Conservation (phyloP, 768 basidiomycete genomes). For the Pleurotus sapidus region DNA sequence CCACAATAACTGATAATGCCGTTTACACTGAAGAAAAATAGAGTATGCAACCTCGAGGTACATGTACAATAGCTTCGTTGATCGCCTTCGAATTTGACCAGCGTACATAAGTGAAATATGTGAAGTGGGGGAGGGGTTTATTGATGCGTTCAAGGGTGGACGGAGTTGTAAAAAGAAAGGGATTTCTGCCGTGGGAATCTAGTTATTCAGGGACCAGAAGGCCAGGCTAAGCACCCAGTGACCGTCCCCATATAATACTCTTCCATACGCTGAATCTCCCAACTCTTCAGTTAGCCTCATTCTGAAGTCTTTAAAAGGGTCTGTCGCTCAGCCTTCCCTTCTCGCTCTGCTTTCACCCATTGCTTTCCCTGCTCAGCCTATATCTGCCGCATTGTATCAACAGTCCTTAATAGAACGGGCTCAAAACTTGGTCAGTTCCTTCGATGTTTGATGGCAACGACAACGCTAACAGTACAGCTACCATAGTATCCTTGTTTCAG, state of each 20-base stretch:
- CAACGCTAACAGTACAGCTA: conserved; percentile 14
- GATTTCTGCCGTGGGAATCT: background rate
- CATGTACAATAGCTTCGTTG: background rate
- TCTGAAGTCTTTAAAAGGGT: conserved; percentile 52
- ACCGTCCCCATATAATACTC: conserved; percentile 43
- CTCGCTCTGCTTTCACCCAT: conserved; percentile 14
- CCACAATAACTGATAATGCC: background rate
- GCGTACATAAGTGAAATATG: conserved; percentile 2
- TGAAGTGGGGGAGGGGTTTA: background rate
- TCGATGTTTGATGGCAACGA: conserved; percentile 21
- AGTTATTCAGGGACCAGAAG: conserved; percentile 5
- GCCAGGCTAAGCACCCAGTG: conserved; percentile 26
- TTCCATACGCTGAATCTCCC: conserved; percentile 28
- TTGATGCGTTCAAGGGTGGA: conserved; percentile 4
- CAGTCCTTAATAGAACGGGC: conserved; percentile 74
- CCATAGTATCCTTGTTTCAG: conserved; percentile 60
- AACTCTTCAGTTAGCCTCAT: conserved; percentile 24
- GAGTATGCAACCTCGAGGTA: background rate
- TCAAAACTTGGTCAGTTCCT: conserved; percentile 51
- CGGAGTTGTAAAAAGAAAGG: conserved; percentile 6
- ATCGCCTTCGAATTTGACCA: background rate
- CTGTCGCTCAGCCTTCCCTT: conserved; percentile 18
- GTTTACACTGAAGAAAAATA: background rate
- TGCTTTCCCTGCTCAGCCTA: conserved; percentile 31
- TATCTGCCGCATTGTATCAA: conserved; percentile 73